These are phyloP conservation scores for Aspergillus nanangensis DNA, from an alignment of 495 filamentous ascomycete species.

Conservation along the genomic window DNA sequence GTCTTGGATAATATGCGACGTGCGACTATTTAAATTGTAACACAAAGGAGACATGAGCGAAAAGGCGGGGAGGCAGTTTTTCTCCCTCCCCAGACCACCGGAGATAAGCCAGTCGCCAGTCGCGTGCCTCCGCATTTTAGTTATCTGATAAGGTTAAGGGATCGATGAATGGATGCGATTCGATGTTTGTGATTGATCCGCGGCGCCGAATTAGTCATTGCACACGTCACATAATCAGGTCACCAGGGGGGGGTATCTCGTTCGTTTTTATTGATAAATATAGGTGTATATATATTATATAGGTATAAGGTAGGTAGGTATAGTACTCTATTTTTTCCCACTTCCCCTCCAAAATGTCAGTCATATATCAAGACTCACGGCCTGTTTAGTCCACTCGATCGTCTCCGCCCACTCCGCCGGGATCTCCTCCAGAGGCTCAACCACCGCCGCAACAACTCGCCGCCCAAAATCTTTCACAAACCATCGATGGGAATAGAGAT, in stretches of 20 bases:
- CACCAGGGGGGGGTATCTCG: no score
- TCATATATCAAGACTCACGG: slow-evolving; percentile 14
- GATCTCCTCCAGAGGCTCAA: slow-evolving; percentile 25
- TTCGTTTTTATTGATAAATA: no score
- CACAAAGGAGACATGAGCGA: neutral
- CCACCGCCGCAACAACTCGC: slow-evolving; percentile 27
- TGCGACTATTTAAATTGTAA: no score
- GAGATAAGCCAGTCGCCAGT: neutral
- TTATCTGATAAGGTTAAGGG: neutral
- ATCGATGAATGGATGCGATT: no score
- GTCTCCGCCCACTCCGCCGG: slow-evolving; percentile 27
- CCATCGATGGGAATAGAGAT: slow-evolving; percentile 34
- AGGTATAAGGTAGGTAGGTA: no score
- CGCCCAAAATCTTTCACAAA: slow-evolving; percentile 34
- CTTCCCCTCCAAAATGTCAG: neutral
- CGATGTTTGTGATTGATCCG: neutral
- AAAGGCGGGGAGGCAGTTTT: neutral
- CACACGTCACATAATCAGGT: no score
- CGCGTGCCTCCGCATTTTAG: neutral
- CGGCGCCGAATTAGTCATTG: neutral
- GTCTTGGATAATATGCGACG: no score
- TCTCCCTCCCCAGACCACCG: no score
- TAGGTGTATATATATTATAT: no score
- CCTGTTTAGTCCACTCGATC: slow-evolving; percentile 28
- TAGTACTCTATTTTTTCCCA: neutral